A percentile compares a stretch with the other conserved stretches of the same genome.
phyloP scores from a whole-genome alignment of 352 stramenopile genomes.

The Globisporangium viniferum region DNA sequence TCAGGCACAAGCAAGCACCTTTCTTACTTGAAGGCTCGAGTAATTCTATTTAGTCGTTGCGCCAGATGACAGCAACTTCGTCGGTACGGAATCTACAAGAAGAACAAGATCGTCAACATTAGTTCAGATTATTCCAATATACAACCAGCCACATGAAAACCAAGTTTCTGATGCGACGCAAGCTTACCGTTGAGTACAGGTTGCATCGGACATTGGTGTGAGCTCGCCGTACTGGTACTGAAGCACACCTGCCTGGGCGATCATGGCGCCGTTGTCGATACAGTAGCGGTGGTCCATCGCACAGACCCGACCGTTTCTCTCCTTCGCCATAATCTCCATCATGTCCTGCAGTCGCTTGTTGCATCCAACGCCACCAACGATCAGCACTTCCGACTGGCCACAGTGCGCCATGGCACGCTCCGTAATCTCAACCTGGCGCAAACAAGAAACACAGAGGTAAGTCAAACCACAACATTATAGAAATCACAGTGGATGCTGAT shows the following conservation, averaged over 20 bases:
- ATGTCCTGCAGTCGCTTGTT: slow-evolving; percentile 93
- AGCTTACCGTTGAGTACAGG: slow-evolving; percentile 91
- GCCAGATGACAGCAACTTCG: slow-evolving; percentile 96
- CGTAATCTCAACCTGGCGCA: slow-evolving; percentile 95
- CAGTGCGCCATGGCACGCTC: slow-evolving; percentile 99
- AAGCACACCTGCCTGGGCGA: slow-evolving; percentile 98
- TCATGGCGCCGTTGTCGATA: slow-evolving; percentile 99
- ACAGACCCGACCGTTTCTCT: slow-evolving; percentile 93
- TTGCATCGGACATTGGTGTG: slow-evolving; percentile 90
- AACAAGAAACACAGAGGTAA: neutral
- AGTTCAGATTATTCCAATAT: neutral
- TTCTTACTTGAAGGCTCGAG: neutral
- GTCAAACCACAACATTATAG: neutral
- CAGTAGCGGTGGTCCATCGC: slow-evolving; percentile 99
- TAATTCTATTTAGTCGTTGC: slow-evolving; percentile 50
- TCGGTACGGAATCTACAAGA: slow-evolving; percentile 94
- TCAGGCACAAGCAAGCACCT: neutral
- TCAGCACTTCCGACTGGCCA: slow-evolving; percentile 95
- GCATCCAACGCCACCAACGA: slow-evolving; percentile 99
- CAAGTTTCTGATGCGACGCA: neutral
- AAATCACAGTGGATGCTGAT: neutral
- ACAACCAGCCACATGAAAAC: neutral
- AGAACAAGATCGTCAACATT: neutral
- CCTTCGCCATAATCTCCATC: slow-evolving; percentile 97
- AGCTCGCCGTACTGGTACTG: slow-evolving; percentile 93